Conservation (phyloP, 805 yeast species). For the Danielia oregonensis region DNA sequence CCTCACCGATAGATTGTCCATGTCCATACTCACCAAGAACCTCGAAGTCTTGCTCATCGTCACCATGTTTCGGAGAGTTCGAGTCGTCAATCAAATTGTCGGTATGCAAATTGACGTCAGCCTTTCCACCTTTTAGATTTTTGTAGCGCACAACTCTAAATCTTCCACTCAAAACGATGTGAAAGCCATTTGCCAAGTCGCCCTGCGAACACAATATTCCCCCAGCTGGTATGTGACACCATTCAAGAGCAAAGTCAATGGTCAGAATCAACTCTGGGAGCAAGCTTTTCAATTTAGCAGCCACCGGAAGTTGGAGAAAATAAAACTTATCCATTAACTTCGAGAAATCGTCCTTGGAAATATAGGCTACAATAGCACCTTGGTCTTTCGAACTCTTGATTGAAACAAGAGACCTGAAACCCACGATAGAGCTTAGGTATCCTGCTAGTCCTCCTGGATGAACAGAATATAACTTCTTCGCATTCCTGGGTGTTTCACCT, state of each 20-base stretch:
- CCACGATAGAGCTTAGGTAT: constrained; percentile 74
- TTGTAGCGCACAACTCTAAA: constrained; percentile 54
- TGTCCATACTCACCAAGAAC: constrained; percentile 81
- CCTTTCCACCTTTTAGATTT: constrained; percentile 8
- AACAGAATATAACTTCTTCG: constrained; percentile 51
- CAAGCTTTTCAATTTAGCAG: constrained; percentile 64
- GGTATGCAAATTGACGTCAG: constrained; percentile 8
- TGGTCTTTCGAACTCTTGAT: constrained; percentile 58
- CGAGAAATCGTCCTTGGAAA: constrained; percentile 62
- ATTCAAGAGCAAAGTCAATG: constrained; percentile 88
- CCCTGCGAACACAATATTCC: constrained; percentile 75
- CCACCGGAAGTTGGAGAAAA: constrained; percentile 70
- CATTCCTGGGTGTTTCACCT: background rate
- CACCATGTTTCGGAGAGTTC: constrained; percentile 6
- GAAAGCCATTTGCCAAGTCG: constrained; percentile 86
- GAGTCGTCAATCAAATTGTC: constrained; percentile 22
- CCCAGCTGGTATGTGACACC: constrained; percentile 92
- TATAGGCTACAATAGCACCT: constrained; percentile 60
- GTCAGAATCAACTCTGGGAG: constrained; percentile 65
- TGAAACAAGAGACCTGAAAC: constrained; percentile 73
- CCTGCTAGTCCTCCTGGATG: constrained; percentile 84
- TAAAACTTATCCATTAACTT: constrained; percentile 71
- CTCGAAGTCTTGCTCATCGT: constrained; percentile 22
- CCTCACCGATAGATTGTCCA: constrained; percentile 92
- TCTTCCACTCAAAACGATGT: constrained; percentile 85